These are phyloP conservation scores for Avena insularis DNA, from an alignment of 176 grass and related monocot species.

Conservation along the genomic window DNA sequence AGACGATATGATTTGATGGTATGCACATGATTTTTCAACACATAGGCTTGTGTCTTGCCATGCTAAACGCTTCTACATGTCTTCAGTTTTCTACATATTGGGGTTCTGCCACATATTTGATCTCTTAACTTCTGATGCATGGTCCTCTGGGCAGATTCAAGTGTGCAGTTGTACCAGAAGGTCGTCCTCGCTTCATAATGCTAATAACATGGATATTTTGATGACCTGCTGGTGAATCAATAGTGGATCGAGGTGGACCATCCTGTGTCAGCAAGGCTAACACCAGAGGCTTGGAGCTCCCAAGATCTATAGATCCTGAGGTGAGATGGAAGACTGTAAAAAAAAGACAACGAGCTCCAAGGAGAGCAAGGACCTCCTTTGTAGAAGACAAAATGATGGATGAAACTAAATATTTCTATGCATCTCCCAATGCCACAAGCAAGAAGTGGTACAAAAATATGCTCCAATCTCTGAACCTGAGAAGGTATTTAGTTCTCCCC, in stretches of 20 bases:
- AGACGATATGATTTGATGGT: slow-evolving; percentile 56
- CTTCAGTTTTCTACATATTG: slow-evolving; percentile 12
- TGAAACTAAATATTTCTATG: slow-evolving; percentile 52
- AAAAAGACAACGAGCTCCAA: slow-evolving; percentile 63
- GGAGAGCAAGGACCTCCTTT: slow-evolving; percentile 68
- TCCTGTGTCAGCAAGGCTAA: slow-evolving; percentile 63
- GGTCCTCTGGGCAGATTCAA: slow-evolving; percentile 52
- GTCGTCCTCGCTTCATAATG: slow-evolving; percentile 29
- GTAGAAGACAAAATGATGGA: slow-evolving; percentile 53
- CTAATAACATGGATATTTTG: slow-evolving; percentile 38
- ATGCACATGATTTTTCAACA: slow-evolving; percentile 35
- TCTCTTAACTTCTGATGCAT: slow-evolving; percentile 19
- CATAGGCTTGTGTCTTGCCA: slow-evolving; percentile 8
- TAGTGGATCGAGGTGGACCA: slow-evolving; percentile 38
- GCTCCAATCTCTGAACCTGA: slow-evolving; percentile 76
- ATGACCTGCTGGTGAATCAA: slow-evolving; percentile 63
- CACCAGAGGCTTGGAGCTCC: slow-evolving; percentile 60
- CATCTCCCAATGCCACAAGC: slow-evolving; percentile 39
- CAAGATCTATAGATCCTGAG: slow-evolving; percentile 61
- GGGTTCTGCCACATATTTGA: background rate
- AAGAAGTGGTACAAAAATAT: slow-evolving; percentile 51
- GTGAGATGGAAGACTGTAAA: slow-evolving; percentile 77
- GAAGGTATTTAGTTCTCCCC: slow-evolving; percentile 69
- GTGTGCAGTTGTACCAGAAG: slow-evolving; percentile 47
- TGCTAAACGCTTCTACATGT: slow-evolving; percentile 10